These are phyloP conservation scores for Rosa persica DNA, from an alignment of 306 rosid genomes.

Conservation along the genomic window DNA sequence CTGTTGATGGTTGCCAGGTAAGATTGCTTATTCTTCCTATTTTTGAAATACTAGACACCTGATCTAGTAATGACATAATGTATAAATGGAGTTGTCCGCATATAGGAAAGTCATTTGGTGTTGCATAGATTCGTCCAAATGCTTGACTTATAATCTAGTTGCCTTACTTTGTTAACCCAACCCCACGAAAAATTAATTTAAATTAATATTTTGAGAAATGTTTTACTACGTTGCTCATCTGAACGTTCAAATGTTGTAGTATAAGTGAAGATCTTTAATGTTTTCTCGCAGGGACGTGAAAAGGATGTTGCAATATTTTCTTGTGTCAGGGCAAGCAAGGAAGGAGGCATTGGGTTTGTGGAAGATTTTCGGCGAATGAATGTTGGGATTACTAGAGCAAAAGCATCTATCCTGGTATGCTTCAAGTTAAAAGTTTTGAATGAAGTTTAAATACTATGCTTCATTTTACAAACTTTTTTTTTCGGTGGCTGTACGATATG, in stretches of 20 bases:
- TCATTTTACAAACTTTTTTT: neutral
- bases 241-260: neutral
- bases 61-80: neutral
- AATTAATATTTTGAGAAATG: neutral
- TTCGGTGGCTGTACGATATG: neutral
- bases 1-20: constrained; percentile 99
- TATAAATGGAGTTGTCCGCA: neutral
- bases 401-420: constrained; percentile 81
- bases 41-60: neutral
- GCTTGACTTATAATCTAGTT: neutral
- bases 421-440: constrained; percentile 14
- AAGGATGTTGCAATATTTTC: constrained; percentile 88
- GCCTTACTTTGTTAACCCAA: neutral
- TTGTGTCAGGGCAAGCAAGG: constrained; percentile 83
- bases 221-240: neutral
- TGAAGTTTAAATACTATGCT: neutral
- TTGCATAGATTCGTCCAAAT: neutral
- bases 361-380: constrained; percentile 83
- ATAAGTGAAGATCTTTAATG: neutral
- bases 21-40: constrained; percentile 20
- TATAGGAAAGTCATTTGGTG: neutral
- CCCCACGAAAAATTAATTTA: neutral
- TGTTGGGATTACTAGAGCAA: constrained; percentile 94
- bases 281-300: constrained; percentile 75
- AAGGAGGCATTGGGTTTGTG: constrained; percentile 70